These are phyloP conservation scores for Hypholoma fasciculare DNA, from an alignment of 768 basidiomycete genomes.

Conservation along the genomic window DNA sequence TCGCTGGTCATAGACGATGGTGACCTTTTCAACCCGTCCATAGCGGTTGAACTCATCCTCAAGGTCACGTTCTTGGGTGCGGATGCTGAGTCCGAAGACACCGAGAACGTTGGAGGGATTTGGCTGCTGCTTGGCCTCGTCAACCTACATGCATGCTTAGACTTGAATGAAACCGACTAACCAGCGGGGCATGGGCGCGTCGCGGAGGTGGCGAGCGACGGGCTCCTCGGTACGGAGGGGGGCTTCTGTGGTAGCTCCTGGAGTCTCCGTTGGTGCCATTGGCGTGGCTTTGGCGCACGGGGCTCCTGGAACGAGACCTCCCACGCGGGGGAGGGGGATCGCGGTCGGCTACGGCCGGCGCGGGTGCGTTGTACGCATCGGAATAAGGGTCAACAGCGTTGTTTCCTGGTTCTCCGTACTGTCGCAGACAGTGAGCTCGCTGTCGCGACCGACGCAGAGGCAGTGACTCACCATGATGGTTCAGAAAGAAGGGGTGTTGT, in stretches of 20 bases:
- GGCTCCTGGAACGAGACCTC: conserved; percentile 77
- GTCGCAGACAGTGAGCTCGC: conserved; percentile 17
- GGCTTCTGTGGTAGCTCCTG: conserved; percentile 45
- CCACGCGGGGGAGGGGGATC: conserved; percentile 58
- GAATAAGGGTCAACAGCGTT: conserved; percentile 77
- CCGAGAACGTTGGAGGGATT: conserved; percentile 89
- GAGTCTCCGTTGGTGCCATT: conserved; percentile 41
- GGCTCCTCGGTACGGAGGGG: conserved; percentile 38
- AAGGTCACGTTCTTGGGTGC: conserved; percentile 90
- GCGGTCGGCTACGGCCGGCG: conserved; percentile 52
- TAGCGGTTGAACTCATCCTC: conserved; percentile 92
- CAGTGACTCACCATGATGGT: conserved; percentile 72
- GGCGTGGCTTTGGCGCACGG: conserved; percentile 43
- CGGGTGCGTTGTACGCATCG: conserved; percentile 76
- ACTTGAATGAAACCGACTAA: conserved; percentile 36
- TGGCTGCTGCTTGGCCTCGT: conserved; percentile 67
- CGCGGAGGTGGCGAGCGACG: conserved; percentile 63
- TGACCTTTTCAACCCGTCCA: conserved; percentile 92
- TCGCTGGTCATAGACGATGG: conserved; percentile 95
- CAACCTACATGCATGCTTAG: conserved; percentile 24
- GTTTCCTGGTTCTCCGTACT: conserved; percentile 67
- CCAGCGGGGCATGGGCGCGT: conserved; percentile 71
- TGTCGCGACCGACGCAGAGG: conserved; percentile 2
- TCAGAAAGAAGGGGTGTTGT: conserved; percentile 48
- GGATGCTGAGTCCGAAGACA: conserved; percentile 97